phyloP scores from a whole-genome alignment of 371 early-diverging fungal species.

The Vavraia culicis region DNA sequence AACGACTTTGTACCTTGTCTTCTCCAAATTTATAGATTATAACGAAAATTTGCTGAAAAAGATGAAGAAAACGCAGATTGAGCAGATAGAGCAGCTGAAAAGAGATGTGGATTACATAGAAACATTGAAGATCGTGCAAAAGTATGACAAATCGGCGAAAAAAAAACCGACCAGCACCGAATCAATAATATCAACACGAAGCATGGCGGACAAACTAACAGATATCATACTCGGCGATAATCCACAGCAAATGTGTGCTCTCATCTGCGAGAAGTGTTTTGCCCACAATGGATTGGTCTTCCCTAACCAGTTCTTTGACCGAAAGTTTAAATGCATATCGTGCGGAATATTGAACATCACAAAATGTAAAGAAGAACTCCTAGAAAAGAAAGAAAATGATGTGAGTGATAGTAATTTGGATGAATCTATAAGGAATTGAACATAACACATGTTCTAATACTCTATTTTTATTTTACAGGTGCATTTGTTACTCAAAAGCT shows the following conservation, averaged over 20 bases:
- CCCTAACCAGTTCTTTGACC: slow-evolving; percentile 53
- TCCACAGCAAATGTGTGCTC: slow-evolving; percentile 56
- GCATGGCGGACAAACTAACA: slow-evolving; percentile 59
- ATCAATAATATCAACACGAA: slow-evolving; percentile 62
- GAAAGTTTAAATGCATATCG: slow-evolving; percentile 39
- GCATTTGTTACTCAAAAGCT: too few species aligned
- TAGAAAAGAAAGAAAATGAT: too few species aligned
- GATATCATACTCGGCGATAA: slow-evolving; percentile 43
- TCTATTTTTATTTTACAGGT: too few species aligned
- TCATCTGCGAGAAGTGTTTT: slow-evolving; percentile 64
- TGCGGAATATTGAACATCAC: too few species aligned
- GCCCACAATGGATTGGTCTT: slow-evolving; percentile 67
- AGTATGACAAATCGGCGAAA: slow-evolving; percentile 48
- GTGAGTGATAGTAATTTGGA: too few species aligned
- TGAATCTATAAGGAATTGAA: too few species aligned
- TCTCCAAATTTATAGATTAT: slow-evolving; percentile 1
- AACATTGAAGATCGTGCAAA: slow-evolving; percentile 64
- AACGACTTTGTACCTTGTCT: slow-evolving; percentile 1
- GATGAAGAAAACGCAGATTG: slow-evolving; percentile 23
- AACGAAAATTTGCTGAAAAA: slow-evolving; percentile 11
- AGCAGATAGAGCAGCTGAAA: slow-evolving; percentile 56
- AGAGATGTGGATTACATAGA: slow-evolving; percentile 60
- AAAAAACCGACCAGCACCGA: slow-evolving; percentile 43
- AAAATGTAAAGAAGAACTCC: too few species aligned
- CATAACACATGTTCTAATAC: too few species aligned